Base-by-base conservation (phyloP, 1,284 basidiomycete species). In the Trichosporon sp. region DNA sequence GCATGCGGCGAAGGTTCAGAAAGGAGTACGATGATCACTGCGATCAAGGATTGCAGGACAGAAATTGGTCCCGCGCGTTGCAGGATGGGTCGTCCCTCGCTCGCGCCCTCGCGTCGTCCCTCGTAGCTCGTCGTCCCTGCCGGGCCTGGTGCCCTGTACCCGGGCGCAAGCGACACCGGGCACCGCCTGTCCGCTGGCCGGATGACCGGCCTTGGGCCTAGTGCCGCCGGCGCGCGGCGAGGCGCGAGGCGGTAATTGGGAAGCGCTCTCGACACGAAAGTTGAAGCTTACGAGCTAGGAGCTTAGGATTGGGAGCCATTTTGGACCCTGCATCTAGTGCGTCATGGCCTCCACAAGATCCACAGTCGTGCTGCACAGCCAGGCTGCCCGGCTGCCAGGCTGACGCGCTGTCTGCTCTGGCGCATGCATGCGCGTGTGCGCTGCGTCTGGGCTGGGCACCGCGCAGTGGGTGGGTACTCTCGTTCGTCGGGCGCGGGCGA, bases 281-380 rank as follows among this genome's bases (percentile, higher is more conserved):
- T 32, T 31, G 29, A 60, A 60, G 56, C 56, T 60, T 31, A 60
- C 29, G 56, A 60, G 47, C 47, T 21, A 51, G 21, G 47, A 51
- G 47, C 23, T 60, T 60, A 60, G 56, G 56, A 60, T 31, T 51
- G 47, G 47, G 47, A 51, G 47, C 47, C 47, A 51, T 18, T 1
- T 8, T 60, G 56, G 56, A 60, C 56, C 56, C 56, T 60, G 56
- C 27, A 27, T 15, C 27, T 31, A 31, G 56, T 60, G 56, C 56
- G 56, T 60, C 56, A 60, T 60, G 56, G 18, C 56, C 27, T 60
- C 56, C 56, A 60, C 56, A 25, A 18, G 47, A 51, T 51, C 42
- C 42, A 44, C 42, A 47, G 13, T 21, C 13, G 18, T 3, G 11
- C 47, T 51, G 47, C 47, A 51, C 47, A 51, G 47, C 21, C 38